Conservation (phyloP, 2,329 filamentous ascomycete species). For the Mycosphaerella arachidis region DNA sequence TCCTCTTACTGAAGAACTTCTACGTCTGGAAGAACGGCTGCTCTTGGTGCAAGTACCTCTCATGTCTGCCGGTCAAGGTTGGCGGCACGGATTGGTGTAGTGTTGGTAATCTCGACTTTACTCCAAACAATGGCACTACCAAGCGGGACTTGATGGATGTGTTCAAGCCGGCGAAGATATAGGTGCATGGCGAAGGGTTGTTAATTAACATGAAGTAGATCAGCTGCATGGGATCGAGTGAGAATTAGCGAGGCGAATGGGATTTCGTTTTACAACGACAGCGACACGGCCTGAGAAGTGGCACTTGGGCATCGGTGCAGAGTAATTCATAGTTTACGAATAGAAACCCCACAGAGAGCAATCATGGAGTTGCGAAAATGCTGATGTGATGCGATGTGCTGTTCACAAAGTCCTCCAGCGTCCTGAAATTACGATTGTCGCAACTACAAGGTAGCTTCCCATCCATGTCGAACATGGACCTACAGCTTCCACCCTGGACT, state of each 20-base stretch:
- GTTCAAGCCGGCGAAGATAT: constrained; percentile 1
- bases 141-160: constrained; percentile 15
- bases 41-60: constrained; percentile 91
- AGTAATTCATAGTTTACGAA: background rate
- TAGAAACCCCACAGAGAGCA: background rate
- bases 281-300: background rate
- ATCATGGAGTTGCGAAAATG: background rate
- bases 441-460: background rate
- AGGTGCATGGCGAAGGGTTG: background rate
- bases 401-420: too few species aligned
- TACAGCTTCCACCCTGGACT: background rate
- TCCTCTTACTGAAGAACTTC: constrained; percentile 85
- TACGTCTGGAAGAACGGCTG: constrained; percentile 74
- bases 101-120: constrained; percentile 39
- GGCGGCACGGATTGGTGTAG: constrained; percentile 57
- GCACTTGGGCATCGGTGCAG: background rate
- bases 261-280: background rate
- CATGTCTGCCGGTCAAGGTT: constrained; percentile 68
- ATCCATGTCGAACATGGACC: background rate
- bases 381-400: background rate
- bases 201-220: background rate
- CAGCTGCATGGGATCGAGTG: background rate
- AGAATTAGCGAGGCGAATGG: constrained; percentile 11
- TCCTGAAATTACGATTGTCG: background rate
- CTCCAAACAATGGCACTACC: constrained; percentile 20